A percentile compares a stretch with the other conserved stretches of the same genome.
These are phyloP conservation scores for Podosphaera xanthii DNA, from an alignment of 2,329 filamentous ascomycete genomes.

Conservation along the genomic window DNA sequence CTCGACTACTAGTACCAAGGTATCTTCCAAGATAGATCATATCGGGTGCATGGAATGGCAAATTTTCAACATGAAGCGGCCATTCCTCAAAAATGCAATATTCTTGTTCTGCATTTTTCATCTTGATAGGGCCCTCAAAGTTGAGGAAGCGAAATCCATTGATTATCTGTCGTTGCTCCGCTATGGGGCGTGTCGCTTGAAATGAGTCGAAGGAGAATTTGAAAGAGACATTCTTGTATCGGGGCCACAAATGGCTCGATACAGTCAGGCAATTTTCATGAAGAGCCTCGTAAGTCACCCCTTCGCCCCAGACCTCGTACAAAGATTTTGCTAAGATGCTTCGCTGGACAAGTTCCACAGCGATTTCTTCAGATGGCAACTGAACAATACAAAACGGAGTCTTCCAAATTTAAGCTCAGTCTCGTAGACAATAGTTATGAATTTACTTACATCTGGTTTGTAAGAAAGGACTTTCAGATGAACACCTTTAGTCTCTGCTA, in stretches of 20 bases:
- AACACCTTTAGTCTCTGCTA: conserved; percentile 46
- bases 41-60: conserved; percentile 29
- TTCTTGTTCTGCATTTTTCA: conserved; percentile 49
- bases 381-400: conserved; percentile 68
- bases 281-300: conserved; percentile 40
- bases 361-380: conserved; percentile 40
- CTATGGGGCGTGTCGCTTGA: conserved; percentile 42
- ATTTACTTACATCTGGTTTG: conserved; percentile 38
- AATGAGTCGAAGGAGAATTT: conserved; percentile 71
- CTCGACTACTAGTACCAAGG: conserved; percentile 41
- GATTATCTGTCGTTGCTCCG: conserved; percentile 50
- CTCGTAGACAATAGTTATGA: neutral
- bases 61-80: conserved; percentile 27
- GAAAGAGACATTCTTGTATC: conserved; percentile 46
- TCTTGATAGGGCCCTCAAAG: conserved; percentile 55
- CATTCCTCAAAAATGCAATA: conserved; percentile 76
- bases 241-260: conserved; percentile 41
- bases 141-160: conserved; percentile 59
- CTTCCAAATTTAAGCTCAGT: conserved; percentile 21
- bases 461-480: conserved; percentile 56
- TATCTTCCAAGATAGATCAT: conserved; percentile 50
- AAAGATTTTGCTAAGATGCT: conserved; percentile 66
- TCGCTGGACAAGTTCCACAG: conserved; percentile 43
- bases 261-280: conserved; percentile 38
- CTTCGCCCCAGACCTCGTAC: conserved; percentile 73